Conservation (phyloP, 1,284 basidiomycete species). For the Ceratobasidium sp. region DNA sequence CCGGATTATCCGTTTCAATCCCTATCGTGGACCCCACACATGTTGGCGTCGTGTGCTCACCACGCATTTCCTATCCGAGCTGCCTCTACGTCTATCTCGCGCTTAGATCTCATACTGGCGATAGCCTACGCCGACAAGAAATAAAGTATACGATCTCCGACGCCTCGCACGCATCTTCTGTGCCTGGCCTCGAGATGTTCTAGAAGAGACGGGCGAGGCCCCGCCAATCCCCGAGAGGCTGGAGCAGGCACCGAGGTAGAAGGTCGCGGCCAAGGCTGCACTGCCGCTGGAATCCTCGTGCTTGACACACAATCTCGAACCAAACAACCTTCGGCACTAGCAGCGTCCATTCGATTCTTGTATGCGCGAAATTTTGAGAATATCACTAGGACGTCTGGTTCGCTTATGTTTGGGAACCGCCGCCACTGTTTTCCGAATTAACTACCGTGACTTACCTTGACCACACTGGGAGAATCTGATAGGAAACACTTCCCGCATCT, state of each 20-base stretch:
- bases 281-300: background rate
- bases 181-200: constrained; percentile 84
- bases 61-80: background rate
- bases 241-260: background rate
- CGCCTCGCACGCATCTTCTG: constrained; percentile 88
- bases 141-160: constrained; percentile 91
- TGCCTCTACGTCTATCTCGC: background rate
- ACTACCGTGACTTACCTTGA: too few species aligned
- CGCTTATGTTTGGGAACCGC: too few species aligned
- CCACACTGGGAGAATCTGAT: too few species aligned
- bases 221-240: constrained; percentile 16
- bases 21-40: too few species aligned
- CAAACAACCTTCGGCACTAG: too few species aligned
- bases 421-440: too few species aligned
- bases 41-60: background rate
- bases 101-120: background rate
- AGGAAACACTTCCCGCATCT: too few species aligned
- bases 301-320: too few species aligned
- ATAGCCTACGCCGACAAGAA: constrained; percentile 67
- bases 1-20: too few species aligned
- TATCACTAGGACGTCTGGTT: too few species aligned
- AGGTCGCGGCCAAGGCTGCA: constrained; percentile 12
- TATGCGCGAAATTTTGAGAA: too few species aligned
- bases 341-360: too few species aligned
- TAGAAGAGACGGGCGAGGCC: constrained; percentile 58